A percentile compares a stretch with the other conserved stretches of the same genome.
These are phyloP conservation scores for Actinomucor elegans DNA, from an alignment of 371 early-diverging fungal genomes.

Conservation along the genomic window DNA sequence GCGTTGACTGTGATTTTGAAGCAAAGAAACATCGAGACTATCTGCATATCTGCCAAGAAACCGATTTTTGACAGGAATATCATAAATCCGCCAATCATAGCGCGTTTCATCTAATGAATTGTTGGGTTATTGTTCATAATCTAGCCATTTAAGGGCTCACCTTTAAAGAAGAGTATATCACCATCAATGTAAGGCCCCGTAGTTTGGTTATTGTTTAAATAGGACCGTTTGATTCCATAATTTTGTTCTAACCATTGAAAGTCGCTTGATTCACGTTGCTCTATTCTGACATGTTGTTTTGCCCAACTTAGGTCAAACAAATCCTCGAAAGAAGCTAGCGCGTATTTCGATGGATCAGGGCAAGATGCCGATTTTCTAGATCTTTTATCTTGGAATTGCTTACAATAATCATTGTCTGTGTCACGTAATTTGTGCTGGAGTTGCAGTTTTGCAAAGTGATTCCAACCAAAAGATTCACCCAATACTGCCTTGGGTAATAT, in stretches of 20 bases:
- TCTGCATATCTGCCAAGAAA: slow-evolving; percentile 47
- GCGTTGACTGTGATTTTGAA: slow-evolving; percentile 28
- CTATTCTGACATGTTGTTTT: slow-evolving; percentile 40
- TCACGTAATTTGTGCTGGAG: slow-evolving; percentile 44
- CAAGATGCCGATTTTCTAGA: slow-evolving; percentile 23
- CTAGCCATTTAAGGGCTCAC: too few relatives aligned
- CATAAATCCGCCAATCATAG: slow-evolving; percentile 52
- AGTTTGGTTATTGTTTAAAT: not conserved
- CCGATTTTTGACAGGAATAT: slow-evolving; percentile 35
- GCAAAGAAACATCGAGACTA: slow-evolving; percentile 34
- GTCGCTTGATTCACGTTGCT: slow-evolving; percentile 32
- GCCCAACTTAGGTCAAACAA: slow-evolving; percentile 49
- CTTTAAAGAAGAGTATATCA: slow-evolving; percentile 47
- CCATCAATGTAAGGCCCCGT: slow-evolving; percentile 35
- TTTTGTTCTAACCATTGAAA: slow-evolving; percentile 38
- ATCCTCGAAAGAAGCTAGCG: slow-evolving; percentile 40
- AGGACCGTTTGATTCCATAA: slow-evolving; percentile 22
- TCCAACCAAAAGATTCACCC: slow-evolving; percentile 56
- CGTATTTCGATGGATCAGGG: slow-evolving; percentile 32
- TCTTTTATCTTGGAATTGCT: slow-evolving; percentile 7
- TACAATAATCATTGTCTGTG: slow-evolving; percentile 5
- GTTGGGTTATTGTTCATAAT: too few relatives aligned
- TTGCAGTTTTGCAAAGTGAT: slow-evolving; percentile 32
- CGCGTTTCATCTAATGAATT: slow-evolving; percentile 31
- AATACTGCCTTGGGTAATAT: slow-evolving; percentile 50